Evolutionary conservation across 257 asterid species (phyloP), one percentile per base, ranked within the genome.

Genomic region (Solanum rostratum): DNA sequence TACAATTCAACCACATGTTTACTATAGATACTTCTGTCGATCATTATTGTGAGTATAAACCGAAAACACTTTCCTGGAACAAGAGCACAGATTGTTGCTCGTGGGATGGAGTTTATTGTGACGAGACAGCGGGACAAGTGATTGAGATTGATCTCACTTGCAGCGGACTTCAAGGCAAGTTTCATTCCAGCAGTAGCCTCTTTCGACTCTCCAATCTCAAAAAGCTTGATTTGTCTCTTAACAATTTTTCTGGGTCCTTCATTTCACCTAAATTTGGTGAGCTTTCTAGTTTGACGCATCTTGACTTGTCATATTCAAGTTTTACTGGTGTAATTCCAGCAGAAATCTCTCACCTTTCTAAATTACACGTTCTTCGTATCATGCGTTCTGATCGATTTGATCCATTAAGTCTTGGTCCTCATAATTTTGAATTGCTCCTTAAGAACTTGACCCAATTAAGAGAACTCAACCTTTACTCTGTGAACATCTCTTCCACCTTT

Each of bases 91-190:
- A 10, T 69, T 69, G 78, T 0, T 69, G 88, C 54, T 50, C 10
- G 18, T 87, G 90, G 86, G 68, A 85, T 54, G 88, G 90, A 24
- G 84, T 87, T 11, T 66, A 63, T 0, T 85, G 90, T 33, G 86
- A 78, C 7, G 12, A 27, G 7, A 41, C 19, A 2, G 79, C 74
- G 0, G 84, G 90, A 16, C 43, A 46, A 10, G 86, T 87, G 11
- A 82, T 85, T 8, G 85, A 84, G 41, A 76, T 87, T 83, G 80
- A 87, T 54, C 80, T 87, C 12, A 5, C 49, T 13, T 84, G 88
- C 86, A 54, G 84, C 46, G 55, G 65, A 81, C 85, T 85, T 87
- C 79, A 46, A 19, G 88, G 86, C 15, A 69, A 49, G 16, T 82
- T 87, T 7, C 46, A 76, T n/a, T 76, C 86, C 7, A 85, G 65